Conservation (phyloP, 2,329 filamentous ascomycete genomes). For the Fusarium anguioides region DNA sequence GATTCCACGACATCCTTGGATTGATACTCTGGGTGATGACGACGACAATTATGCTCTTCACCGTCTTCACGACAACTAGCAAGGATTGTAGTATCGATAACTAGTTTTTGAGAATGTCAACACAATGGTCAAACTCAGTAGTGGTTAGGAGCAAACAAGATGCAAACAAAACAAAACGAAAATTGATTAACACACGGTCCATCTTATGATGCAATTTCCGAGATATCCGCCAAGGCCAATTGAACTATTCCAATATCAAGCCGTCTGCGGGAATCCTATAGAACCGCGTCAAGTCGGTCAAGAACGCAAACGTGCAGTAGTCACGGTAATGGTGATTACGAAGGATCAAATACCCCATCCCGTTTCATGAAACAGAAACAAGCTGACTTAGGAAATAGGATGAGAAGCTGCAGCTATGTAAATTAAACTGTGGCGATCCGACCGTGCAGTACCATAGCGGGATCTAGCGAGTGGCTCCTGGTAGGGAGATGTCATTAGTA, state of each 20-base stretch:
- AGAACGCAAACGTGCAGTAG: neutral
- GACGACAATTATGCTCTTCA: neutral
- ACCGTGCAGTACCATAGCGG: constrained; percentile 15
- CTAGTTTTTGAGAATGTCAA: neutral
- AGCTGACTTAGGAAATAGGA: constrained; percentile 22
- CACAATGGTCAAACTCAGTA: neutral
- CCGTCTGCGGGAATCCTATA: neutral
- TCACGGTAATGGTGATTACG: constrained; percentile 8
- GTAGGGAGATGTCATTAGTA: neutral
- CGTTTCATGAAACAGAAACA: constrained; percentile 39
- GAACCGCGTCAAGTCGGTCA: neutral
- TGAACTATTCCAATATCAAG: neutral
- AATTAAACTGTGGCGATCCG: constrained; percentile 16
- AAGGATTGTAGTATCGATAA: neutral
- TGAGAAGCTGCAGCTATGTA: constrained; percentile 4
- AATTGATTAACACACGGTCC: neutral
- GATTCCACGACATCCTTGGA: neutral
- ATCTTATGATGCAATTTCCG: constrained; percentile 3
- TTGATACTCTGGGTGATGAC: neutral
- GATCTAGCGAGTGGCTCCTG: constrained; percentile 7
- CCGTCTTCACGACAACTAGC: neutral
- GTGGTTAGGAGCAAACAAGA: neutral
- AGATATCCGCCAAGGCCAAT: neutral
- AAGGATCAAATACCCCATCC: constrained; percentile 17
- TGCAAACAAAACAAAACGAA: neutral